Conservation (phyloP, 345 rosid species). For the Passiflora organensis region DNA sequence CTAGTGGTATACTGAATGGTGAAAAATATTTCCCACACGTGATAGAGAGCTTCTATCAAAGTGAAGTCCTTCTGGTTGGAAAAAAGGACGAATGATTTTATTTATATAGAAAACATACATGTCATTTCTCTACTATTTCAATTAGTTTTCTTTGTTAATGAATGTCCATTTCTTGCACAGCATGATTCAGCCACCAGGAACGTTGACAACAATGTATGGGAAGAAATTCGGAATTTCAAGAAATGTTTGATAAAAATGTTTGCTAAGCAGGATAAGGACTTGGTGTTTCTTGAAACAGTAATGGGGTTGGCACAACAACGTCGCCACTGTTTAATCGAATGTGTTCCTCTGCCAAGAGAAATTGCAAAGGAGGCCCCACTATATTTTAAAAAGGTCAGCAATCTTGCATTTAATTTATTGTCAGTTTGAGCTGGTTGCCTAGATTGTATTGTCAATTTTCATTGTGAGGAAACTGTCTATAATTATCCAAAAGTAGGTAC, state of each 20-base stretch:
- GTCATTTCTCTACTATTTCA: too few species aligned
- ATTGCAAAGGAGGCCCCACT: slow-evolving; percentile 76
- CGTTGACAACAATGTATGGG: slow-evolving; percentile 75
- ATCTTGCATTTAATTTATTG: background rate
- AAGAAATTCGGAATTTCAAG: slow-evolving; percentile 83
- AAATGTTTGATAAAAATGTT: slow-evolving; percentile 92
- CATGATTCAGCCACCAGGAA: slow-evolving; percentile 75
- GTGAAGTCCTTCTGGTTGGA: too few species aligned
- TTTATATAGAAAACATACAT: too few species aligned
- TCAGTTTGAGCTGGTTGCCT: background rate
- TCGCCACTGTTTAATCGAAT: slow-evolving; percentile 79
- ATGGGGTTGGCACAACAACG: slow-evolving; percentile 76
- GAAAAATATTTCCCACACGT: too few species aligned
- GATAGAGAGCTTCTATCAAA: too few species aligned
- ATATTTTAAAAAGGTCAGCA: slow-evolving; percentile 70
- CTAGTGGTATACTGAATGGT: too few species aligned
- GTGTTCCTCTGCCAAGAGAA: slow-evolving; percentile 68
- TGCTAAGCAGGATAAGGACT: slow-evolving; percentile 74
- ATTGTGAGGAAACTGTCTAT: too few species aligned
- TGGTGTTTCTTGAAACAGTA: slow-evolving; percentile 84
- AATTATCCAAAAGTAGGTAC: too few species aligned
- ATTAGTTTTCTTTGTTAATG: background rate
- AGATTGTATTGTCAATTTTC: background rate
- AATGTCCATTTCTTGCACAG: slow-evolving; percentile 27
- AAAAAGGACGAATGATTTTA: too few species aligned